Evolutionary conservation across 768 basidiomycete species (phyloP), one percentile per base, ranked within the genome.

Genomic region (Boletus pseudo-olivaceus): DNA sequence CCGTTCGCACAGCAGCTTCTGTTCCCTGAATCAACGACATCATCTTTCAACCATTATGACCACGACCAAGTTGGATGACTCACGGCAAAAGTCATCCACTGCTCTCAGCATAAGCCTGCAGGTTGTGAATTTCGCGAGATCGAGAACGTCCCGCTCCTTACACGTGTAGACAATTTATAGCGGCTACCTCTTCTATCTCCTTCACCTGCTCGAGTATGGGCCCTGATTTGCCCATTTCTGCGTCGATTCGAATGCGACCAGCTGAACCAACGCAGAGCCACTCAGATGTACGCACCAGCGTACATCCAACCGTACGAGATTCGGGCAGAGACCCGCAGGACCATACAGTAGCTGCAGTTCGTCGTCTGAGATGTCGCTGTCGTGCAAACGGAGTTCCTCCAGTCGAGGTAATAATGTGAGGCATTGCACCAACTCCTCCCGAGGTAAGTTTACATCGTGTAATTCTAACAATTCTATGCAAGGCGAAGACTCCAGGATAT

Each of bases 241-340:
- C 19, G 39, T 51, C 23, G 38, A n/a, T 41, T n/a, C 11, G 53
- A 20, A 64, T 45, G 26, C 82, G 74, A 81, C 82, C 15, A 85
- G 67, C 32, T 76, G 68, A 37, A 80, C 82, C 37, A 85, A 67
- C 20, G 78, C 77, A 2, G 62, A 66, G 19, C 83, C 82, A 29
- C 74, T 75, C 7, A 86, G 63, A 51, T 82, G 76, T 11, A 77
- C 74, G 60, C 83, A 85, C 83, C 82, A 85, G 27, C 82, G 76
- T 46, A 85, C 65, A 62, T 85, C 82, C 47, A 87, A 63, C 44
- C 70, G 69, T 40, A 65, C 62, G 40, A 85, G 76, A 49, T 62
- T 66, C 26, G 78, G 82, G 54, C 82, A 85, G 14, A 75, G 60
- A 12, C 74, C 76, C 7, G 51, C 59, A 14, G 72, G 71, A 3